Conservation (phyloP, 2,329 filamentous ascomycete genomes). For the Cercospora zeina region DNA sequence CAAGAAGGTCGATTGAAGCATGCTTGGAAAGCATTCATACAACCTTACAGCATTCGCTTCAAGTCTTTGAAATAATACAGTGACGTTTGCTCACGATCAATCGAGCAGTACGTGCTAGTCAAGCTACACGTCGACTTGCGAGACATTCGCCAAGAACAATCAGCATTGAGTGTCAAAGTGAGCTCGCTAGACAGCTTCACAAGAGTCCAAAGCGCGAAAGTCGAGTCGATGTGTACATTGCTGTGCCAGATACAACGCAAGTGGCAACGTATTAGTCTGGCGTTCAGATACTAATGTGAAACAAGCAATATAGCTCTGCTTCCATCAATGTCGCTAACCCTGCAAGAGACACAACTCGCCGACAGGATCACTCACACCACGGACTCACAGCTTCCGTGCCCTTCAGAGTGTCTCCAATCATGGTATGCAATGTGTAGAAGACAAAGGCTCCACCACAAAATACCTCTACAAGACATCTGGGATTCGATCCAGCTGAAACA, state of each 20-base stretch:
- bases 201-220: not conserved
- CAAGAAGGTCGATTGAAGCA: not conserved
- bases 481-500: not conserved
- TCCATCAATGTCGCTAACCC: not conserved
- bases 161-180: not conserved
- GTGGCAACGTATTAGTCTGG: not conserved
- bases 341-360: not conserved
- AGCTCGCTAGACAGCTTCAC: not conserved
- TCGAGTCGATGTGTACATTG: not conserved
- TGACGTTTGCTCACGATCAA: not conserved
- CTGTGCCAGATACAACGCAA: not conserved
- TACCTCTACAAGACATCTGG: not conserved
- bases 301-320: not conserved
- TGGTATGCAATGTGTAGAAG: not conserved
- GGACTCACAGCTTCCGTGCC: not conserved
- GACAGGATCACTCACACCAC: not conserved
- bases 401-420: not conserved
- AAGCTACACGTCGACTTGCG: not conserved
- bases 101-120: not conserved
- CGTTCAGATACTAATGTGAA: not conserved
- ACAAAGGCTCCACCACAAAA: not conserved
- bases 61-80: not conserved
- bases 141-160: not conserved
- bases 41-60: not conserved
- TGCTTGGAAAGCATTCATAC: not conserved